A percentile compares a stretch with the other conserved stretches of the same genome.
phyloP scores from a whole-genome alignment of 495 filamentous ascomycete species.

The Hypomontagnella submonticulosa region DNA sequence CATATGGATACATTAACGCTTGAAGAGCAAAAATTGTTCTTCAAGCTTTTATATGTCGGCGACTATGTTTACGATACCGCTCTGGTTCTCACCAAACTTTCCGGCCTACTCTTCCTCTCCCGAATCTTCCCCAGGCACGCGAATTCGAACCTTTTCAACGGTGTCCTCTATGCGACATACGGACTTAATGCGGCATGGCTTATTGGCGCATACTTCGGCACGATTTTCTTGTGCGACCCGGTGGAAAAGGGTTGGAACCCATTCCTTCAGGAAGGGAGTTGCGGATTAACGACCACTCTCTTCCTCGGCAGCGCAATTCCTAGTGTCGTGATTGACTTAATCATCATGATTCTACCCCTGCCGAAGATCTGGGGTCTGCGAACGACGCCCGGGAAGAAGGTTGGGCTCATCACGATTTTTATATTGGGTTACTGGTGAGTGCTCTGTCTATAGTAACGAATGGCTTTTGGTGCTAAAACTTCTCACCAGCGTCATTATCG shows the following conservation, averaged over 20 bases:
- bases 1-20: too few species aligned
- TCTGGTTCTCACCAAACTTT: constrained; percentile 15
- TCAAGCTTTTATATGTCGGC: constrained; percentile 7
- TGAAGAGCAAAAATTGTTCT: not conserved
- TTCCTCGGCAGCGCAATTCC: constrained; percentile 34
- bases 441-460: too few species aligned
- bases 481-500: constrained; percentile 20
- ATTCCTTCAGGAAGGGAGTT: not conserved
- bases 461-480: not conserved
- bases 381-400: constrained; percentile 40
- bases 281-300: not conserved
- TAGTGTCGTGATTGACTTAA: constrained; percentile 49
- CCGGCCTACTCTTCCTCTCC: constrained; percentile 21
- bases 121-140: constrained; percentile 20
- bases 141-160: constrained; percentile 17
- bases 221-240: constrained; percentile 28
- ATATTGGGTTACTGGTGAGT: constrained; percentile 52
- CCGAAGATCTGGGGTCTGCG: constrained; percentile 52
- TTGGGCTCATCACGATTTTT: constrained; percentile 47
- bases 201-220: constrained; percentile 24
- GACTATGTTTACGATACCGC: constrained; percentile 18
- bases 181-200: constrained; percentile 27
- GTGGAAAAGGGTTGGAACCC: constrained; percentile 28
- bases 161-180: constrained; percentile 7
- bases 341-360: constrained; percentile 50